These are phyloP conservation scores for Marasmius tenuissimus DNA, from an alignment of 1,284 basidiomycete genomes.

Conservation along the genomic window DNA sequence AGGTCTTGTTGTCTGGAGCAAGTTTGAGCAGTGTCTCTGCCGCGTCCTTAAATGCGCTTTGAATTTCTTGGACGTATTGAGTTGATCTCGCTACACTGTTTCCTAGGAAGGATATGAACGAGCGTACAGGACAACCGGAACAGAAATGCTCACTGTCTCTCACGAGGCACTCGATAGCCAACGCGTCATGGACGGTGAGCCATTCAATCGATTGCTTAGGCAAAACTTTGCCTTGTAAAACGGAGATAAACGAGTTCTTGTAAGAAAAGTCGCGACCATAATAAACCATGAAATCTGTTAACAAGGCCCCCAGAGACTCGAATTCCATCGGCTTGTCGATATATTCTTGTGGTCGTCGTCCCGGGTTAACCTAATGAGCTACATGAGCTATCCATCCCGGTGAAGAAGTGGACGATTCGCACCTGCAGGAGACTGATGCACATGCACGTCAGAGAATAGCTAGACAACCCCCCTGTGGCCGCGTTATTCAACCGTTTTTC, in stretches of 20 bases:
- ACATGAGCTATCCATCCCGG: background rate
- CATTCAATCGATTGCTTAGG: constrained; percentile 37
- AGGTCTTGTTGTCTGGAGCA: constrained; percentile 14
- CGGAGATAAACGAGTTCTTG: constrained; percentile 39
- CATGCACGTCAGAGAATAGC: constrained; percentile 73
- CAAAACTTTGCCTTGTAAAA: constrained; percentile 31
- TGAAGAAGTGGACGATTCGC: constrained; percentile 10
- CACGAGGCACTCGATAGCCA: constrained; percentile 45
- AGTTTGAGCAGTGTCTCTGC: constrained; percentile 22
- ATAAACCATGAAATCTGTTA: constrained; percentile 45
- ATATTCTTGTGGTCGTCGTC: constrained; percentile 28
- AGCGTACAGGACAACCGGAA: background rate
- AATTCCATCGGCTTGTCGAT: constrained; percentile 37
- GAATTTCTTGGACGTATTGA: constrained; percentile 30
- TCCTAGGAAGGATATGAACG: constrained; percentile 20
- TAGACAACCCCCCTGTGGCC: constrained; percentile 69
- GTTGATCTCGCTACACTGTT: constrained; percentile 41
- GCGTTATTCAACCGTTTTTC: constrained; percentile 74
- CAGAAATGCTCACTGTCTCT: constrained; percentile 29
- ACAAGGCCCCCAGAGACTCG: constrained; percentile 42
- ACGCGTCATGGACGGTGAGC: constrained; percentile 26
- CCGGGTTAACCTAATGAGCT: constrained; percentile 38
- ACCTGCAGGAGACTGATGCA: constrained; percentile 79
- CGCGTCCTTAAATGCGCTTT: constrained; percentile 35
- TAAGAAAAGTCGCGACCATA: constrained; percentile 47